Evolutionary conservation across 495 filamentous ascomycete genomes (phyloP).

Genomic region (Rusavskia elegans): DNA sequence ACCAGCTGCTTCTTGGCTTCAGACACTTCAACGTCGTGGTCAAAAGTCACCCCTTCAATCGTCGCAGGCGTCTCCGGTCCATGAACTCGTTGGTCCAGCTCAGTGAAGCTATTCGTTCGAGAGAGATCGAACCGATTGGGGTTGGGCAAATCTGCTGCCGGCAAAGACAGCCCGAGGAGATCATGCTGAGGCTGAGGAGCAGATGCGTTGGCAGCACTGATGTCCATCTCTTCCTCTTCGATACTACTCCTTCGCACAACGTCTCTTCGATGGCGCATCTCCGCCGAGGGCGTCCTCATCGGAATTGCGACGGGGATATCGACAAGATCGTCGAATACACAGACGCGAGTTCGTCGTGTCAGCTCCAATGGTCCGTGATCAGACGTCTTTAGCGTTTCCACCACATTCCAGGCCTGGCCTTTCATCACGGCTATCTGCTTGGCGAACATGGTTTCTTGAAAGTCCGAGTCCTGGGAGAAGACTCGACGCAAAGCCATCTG

Average conservation of each 20-base stretch:
- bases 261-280: slow-evolving; percentile 51
- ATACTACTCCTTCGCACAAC: slow-evolving; percentile 19
- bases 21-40: slow-evolving; percentile 18
- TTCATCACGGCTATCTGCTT: slow-evolving; percentile 97
- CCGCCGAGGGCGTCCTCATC: slow-evolving; percentile 59
- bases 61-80: slow-evolving; percentile 24
- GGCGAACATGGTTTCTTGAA: slow-evolving; percentile 96
- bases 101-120: slow-evolving; percentile 32
- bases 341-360: slow-evolving; percentile 75
- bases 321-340: slow-evolving; percentile 95
- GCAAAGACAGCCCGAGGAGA: slow-evolving; percentile 52
- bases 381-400: slow-evolving; percentile 81
- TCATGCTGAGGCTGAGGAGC: slow-evolving; percentile 43
- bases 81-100: slow-evolving; percentile 21
- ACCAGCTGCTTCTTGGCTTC: slow-evolving; percentile 20
- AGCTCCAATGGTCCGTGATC: slow-evolving; percentile 92
- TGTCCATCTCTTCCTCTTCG: slow-evolving; percentile 78
- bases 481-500: slow-evolving; percentile 68
- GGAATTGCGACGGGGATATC: slow-evolving; percentile 90
- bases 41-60: slow-evolving; percentile 12
- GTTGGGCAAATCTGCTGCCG: slow-evolving; percentile 55
- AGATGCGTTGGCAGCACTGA: slow-evolving; percentile 54
- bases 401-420: slow-evolving; percentile 97
- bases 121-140: slow-evolving; percentile 74
- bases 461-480: slow-evolving; percentile 85